A percentile compares a stretch with the other conserved stretches of the same genome.
Evolutionary conservation across 1,284 basidiomycete species (phyloP).

Genomic region (Neotropicomus parvogracilis): DNA sequence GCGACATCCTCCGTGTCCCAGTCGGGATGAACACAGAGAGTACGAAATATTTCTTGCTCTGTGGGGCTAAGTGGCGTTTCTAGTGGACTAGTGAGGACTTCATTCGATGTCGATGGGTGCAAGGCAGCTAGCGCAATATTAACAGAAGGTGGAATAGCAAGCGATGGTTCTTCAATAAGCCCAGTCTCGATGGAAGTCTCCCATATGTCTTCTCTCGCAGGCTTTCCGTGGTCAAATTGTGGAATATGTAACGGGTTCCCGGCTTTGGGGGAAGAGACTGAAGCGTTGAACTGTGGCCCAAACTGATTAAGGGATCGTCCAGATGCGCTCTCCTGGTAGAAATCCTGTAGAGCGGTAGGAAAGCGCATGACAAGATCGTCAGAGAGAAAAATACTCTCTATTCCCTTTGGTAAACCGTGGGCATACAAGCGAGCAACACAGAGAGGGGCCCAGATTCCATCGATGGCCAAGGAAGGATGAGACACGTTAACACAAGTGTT

Average conservation of each 20-base stretch:
- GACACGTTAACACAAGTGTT: constrained; percentile 24
- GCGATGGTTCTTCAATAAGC: constrained; percentile 25
- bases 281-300: constrained; percentile 38
- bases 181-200: constrained; percentile 20
- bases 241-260: constrained; percentile 14
- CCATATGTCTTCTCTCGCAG: constrained; percentile 19
- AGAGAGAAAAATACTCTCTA: constrained; percentile 53
- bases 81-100: constrained; percentile 8
- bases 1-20: constrained; percentile 44
- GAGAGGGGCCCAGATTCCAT: constrained; percentile 67
- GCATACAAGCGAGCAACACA: constrained; percentile 46
- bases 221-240: constrained; percentile 5
- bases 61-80: constrained; percentile 61
- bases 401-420: constrained; percentile 28
- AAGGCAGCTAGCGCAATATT: constrained; percentile 29
- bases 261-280: constrained; percentile 18
- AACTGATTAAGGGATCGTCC: constrained; percentile 49
- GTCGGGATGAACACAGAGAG: constrained; percentile 55
- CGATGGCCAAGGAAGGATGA: constrained; percentile 46
- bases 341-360: constrained; percentile 53
- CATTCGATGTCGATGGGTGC: constrained; percentile 18
- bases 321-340: constrained; percentile 44
- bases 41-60: constrained; percentile 66
- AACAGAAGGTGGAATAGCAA: constrained; percentile 30
- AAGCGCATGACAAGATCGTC: constrained; percentile 58